Evolutionary conservation across 208 protist species (phyloP).

Genomic region (Leishmania guyanensis): DNA sequence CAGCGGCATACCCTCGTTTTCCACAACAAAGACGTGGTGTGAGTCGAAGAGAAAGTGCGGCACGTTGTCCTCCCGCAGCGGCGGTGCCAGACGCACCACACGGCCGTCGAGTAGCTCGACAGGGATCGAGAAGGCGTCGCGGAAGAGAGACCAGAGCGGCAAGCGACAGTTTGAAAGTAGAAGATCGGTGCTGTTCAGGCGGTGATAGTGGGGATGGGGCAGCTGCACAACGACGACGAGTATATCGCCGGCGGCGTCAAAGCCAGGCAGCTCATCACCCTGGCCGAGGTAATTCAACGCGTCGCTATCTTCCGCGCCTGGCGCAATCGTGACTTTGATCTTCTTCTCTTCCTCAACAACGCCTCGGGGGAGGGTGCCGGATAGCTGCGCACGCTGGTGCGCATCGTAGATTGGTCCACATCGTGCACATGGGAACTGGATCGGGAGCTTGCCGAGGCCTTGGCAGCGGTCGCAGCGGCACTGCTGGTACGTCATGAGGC

Average conservation of each 20-base stretch:
- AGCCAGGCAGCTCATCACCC: conserved; percentile 91
- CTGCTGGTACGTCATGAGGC: conserved; percentile 92
- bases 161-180: conserved; percentile 82
- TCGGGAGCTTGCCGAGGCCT: conserved; percentile 48
- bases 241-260: conserved; percentile 94
- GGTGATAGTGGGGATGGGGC: conserved; percentile 91
- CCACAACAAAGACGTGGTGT: conserved; percentile 64
- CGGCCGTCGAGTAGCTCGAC: conserved; percentile 91
- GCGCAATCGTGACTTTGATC: conserved; percentile 94
- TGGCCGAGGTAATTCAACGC: conserved; percentile 94
- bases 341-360: conserved; percentile 88
- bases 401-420: conserved; percentile 87
- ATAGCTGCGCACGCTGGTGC: conserved; percentile 10
- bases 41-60: conserved; percentile 32
- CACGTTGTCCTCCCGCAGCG: conserved; percentile 27
- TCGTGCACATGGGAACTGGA: conserved; percentile 21
- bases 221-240: conserved; percentile 96
- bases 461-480: conserved; percentile 86
- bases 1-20: conserved; percentile 92
- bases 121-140: conserved; percentile 63
- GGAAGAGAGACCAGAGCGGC: conserved; percentile 86
- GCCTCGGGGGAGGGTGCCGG: conserved; percentile 77
- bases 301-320: conserved; percentile 94
- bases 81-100: conserved; percentile 70
- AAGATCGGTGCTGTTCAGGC: conserved; percentile 90